Base-by-base conservation (phyloP, 306 rosid species). In the Erythrophleum fordii region DNA sequence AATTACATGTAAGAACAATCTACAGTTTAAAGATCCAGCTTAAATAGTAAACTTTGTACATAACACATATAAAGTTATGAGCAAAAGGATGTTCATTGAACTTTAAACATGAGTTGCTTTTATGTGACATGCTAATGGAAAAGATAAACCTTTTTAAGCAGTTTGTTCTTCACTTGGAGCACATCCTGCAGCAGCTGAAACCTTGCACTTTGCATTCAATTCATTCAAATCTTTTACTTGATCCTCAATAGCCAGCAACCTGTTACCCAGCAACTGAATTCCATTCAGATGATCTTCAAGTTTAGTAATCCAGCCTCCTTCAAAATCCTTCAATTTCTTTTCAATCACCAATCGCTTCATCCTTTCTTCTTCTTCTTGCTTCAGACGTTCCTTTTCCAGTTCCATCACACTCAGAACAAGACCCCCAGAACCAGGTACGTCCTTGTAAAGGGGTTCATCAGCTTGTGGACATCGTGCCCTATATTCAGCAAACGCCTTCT, bases 351-450 rank as follows among this genome's bases (percentile, higher is more conserved):
- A 22, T 37, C 85, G 78, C 29, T 29, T 85, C 51, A 78, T 8
- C 87, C 88, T 89, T 35, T 93, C 94, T 82, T 95, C 99, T 77
- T 92, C 98, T 90, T 91, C 98, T 84, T 82, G 91, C 87, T 85
- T 93, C 81, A 85, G 66, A 6, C 87, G 88, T 37, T 80, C 91
- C 92, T 84, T 90, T 69, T 92, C 99, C 75, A 95, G 83, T 71
- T 95, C 99, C 86, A 71, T 66, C 72, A 79, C 85, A 84, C 93
- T 93, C 84, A 95, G 81, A 86, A 93, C 98, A 72, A 93, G 96
- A 17, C 98, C 99, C 2, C 97, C 97, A 62, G 98, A 89, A 22
- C 91, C 97, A 52, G 96, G 87, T 82, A 95, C 98, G 77, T 95
- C 98, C 83, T 82, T 89, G 82, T 93, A 95, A 64, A 95, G 97